Evolutionary conservation across 495 filamentous ascomycete genomes (phyloP), one percentile per base, ranked within the genome.

Genomic region (Penicillium canariense): DNA sequence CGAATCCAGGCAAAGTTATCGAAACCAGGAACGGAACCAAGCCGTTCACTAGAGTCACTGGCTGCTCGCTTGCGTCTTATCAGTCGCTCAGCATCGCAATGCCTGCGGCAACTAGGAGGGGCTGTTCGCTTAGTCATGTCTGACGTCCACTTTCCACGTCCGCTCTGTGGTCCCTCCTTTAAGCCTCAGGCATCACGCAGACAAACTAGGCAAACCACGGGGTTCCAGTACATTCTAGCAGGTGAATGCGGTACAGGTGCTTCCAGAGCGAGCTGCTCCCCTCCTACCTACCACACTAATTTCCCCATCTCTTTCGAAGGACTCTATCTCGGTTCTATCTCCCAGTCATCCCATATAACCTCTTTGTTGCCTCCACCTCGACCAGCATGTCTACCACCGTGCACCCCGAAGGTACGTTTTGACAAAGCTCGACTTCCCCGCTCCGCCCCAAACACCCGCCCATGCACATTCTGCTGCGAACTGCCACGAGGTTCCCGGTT

Each of bases 171-270:
- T 27, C 25, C 36, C 26, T 31, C 20, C 7, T 47, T 31, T 3
- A 20, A 31, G 61, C 63, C 64, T 64, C 44, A 69, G 57, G 53
- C 40, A 39, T 17, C 28, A 23, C 22, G 9, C 39, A 42, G 32
- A 40, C 72, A 75, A 75, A 75, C 67, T 36, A 51, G 50, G 48
- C 72, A 74, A 74, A 74, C 69, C 52, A 48, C 15, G 55, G 60
- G 59, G 50, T 74, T 74, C 71, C 68, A 70, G 69, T 72, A 74
- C 66, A 61, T 74, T 74, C 71, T 68, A 73, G 38, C 49, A 60
- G 50, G 47, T 45, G 48, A 57, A 43, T 42, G 54, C 54, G 53
- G 58, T 59, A 50, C 61, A 52, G 52, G 44, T 28, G 47, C 50
- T 45, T 54, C 9, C 40, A 26, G 32, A 11, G 26, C 39, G 52